Percentiles rank a stretch among this genome's conserved stretches.
phyloP scores from a whole-genome alignment of 768 basidiomycete genomes.

The Kwoniella shandongensis region DNA sequence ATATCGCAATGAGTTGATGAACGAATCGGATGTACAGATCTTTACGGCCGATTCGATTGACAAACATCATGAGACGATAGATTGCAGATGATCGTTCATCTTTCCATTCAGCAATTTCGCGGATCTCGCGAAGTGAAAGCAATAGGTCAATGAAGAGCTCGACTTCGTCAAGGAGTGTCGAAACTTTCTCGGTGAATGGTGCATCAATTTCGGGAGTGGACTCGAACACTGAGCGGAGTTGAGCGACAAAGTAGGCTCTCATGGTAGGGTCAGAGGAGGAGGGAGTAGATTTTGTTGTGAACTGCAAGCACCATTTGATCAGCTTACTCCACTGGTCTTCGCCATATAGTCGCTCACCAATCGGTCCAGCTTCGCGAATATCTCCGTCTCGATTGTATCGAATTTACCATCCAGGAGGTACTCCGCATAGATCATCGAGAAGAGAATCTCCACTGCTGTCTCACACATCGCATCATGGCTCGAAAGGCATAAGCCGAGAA shows the following conservation, averaged over 20 bases:
- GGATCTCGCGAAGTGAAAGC: slow-evolving; percentile 79
- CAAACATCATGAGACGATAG: slow-evolving; percentile 87
- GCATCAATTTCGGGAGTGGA: slow-evolving; percentile 72
- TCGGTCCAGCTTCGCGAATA: slow-evolving; percentile 84
- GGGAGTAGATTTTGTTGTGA: slow-evolving; percentile 22
- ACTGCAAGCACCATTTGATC: slow-evolving; percentile 29
- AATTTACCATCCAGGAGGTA: slow-evolving; percentile 82
- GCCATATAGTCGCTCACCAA: slow-evolving; percentile 68
- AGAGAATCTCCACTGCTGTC: slow-evolving; percentile 87
- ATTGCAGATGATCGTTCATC: slow-evolving; percentile 94
- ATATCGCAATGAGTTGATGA: slow-evolving; percentile 73
- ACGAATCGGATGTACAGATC: slow-evolving; percentile 97
- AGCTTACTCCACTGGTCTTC: neutral
- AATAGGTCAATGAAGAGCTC: slow-evolving; percentile 90
- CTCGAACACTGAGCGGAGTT: slow-evolving; percentile 86
- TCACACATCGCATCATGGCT: slow-evolving; percentile 89
- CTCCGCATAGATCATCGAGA: slow-evolving; percentile 85
- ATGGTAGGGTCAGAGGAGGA: slow-evolving; percentile 69
- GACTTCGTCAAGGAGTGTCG: slow-evolving; percentile 80
- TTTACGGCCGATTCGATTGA: slow-evolving; percentile 82
- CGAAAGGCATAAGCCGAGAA: slow-evolving; percentile 88
- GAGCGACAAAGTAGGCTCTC: slow-evolving; percentile 86
- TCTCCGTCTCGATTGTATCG: slow-evolving; percentile 83
- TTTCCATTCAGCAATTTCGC: slow-evolving; percentile 88
- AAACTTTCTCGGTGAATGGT: slow-evolving; percentile 71